Conservation (phyloP, 352 stramenopile species). For the Thalassiosira exigua region DNA sequence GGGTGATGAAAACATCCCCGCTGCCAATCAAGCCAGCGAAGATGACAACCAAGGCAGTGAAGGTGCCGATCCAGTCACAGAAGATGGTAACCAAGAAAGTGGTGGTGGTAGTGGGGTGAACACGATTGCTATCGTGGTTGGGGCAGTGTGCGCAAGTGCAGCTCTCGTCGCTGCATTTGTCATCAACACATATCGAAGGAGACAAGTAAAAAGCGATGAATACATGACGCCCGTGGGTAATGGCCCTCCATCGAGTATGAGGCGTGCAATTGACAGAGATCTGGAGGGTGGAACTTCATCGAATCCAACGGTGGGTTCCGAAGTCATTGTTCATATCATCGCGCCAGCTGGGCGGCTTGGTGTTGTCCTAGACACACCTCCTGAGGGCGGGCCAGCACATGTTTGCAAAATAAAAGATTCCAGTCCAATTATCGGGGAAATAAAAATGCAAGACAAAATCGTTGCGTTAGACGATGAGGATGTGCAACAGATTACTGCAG, state of each 20-base stretch:
- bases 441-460: slow-evolving; percentile 44
- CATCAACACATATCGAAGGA: background rate
- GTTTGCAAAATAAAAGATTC: background rate
- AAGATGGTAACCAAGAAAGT: background rate
- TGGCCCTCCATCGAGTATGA: too few relatives aligned
- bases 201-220: background rate
- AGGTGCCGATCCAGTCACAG: background rate
- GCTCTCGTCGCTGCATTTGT: background rate
- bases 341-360: slow-evolving; percentile 38
- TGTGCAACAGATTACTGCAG: slow-evolving; percentile 32
- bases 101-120: too few relatives aligned
- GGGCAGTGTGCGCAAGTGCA: background rate
- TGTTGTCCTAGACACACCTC: slow-evolving; percentile 33
- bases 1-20: background rate
- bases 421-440: background rate
- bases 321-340: background rate
- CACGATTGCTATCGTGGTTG: background rate
- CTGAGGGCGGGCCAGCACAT: background rate
- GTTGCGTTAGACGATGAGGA: slow-evolving; percentile 56
- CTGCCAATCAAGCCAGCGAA: background rate
- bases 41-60: background rate
- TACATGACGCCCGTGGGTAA: background rate
- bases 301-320: background rate
- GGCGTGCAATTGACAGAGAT: background rate
- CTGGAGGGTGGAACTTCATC: background rate